Evolutionary conservation across 2,329 filamentous ascomycete species (phyloP), one percentile per base, ranked within the genome.

Genomic region (Chaetothyriales sp.): DNA sequence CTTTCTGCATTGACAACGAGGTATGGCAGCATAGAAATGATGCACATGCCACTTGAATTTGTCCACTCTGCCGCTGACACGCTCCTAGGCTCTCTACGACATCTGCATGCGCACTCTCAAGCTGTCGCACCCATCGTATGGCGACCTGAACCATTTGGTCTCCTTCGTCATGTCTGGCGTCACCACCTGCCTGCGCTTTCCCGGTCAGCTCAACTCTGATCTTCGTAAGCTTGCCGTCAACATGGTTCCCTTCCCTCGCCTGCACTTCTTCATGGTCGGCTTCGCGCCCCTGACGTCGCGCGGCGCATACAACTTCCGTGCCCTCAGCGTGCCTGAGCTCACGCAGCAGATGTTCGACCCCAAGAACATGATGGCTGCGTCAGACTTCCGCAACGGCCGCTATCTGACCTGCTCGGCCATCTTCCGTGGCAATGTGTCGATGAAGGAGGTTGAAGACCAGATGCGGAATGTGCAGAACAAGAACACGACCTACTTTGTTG

Each of bases 341-440:
- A 96, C 92, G 66, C 92, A 98, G 79, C 92, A 98, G 75, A 96
- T 98, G 88, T 98, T 94, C 79, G 92, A 98, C 78, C 90, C 92
- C 67, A 98, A 96, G 88, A 98, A 98, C 84, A 98, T 98, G 90
- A 98, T 98, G 92, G 92, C 92, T 75, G 92, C 92, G 60, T 93
- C 89, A 59, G 92, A 98, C 78, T 98, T 98, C 88, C 87, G 92
- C 66, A 98, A 96, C 73, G 92, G 92, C 72, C 92, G 92, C 67
- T 98, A 98, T 80, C 82, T 98, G 67, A 98, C 92, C 63, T 98
- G 92, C 84, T 96, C 84, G 71, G 89, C 92, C 70, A 95, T 98
- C 75, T 98, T 98, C 87, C 92, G 92, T 73, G 92, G 92, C 68
- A 95, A 95, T 80, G 87, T 98, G 69, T 93, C 90, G 70, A 96